Conservation (phyloP, 345 rosid genomes). For the Physaria fendleri region DNA sequence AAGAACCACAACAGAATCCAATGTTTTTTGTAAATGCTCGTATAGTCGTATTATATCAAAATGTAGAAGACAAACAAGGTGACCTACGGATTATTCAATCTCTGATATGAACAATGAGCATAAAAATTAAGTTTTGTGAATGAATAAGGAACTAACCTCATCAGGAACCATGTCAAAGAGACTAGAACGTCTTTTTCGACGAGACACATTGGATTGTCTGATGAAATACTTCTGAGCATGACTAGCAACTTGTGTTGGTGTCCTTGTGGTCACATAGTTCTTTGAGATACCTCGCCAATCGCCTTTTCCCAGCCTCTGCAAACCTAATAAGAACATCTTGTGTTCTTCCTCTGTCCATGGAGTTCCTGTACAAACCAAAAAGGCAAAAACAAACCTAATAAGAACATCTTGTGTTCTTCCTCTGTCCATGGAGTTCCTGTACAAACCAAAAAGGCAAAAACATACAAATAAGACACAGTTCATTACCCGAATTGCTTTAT, state of each 20-base stretch:
- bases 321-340: constrained; percentile 85
- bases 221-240: constrained; percentile 98
- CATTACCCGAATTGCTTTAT: not conserved
- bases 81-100: not conserved
- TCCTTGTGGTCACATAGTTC: constrained; percentile 75
- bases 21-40: not conserved
- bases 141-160: constrained; percentile 43
- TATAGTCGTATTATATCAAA: not conserved
- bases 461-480: not conserved
- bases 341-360: constrained; percentile 99
- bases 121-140: not conserved
- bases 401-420: constrained; percentile 86
- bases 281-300: constrained; percentile 99
- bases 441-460: not conserved
- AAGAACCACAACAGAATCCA: not conserved
- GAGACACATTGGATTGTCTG: constrained; percentile 68
- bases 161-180: constrained; percentile 92
- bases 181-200: constrained; percentile 96
- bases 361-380: constrained; percentile 44
- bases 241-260: constrained; percentile 99
- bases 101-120: not conserved
- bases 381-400: not conserved
- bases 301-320: constrained; percentile 95
- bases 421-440: constrained; percentile 98
- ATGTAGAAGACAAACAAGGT: not conserved